These are phyloP conservation scores for Pseudogymnoascus sp. DNA, from an alignment of 2,329 filamentous ascomycete species.

Conservation along the genomic window DNA sequence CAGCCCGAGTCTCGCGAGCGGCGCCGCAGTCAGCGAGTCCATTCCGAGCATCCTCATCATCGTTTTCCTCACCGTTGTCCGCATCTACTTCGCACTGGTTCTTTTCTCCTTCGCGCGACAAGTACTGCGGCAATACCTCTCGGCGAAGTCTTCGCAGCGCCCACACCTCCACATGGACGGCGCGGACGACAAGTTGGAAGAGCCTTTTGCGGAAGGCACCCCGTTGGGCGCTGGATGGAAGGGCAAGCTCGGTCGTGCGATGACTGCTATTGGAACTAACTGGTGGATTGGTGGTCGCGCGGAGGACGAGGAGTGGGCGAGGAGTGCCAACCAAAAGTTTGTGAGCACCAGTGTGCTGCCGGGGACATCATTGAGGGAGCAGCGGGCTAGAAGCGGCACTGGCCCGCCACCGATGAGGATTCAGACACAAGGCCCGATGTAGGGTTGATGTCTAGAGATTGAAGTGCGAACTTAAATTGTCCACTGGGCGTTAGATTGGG, in stretches of 20 bases:
- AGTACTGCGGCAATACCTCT: conserved; percentile 63
- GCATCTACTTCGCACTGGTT: conserved; percentile 77
- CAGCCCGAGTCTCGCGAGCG: conserved; percentile 48
- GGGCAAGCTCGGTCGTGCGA: conserved; percentile 68
- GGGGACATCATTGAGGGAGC: conserved; percentile 35
- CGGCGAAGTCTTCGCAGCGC: conserved; percentile 23
- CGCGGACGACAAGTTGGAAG: conserved; percentile 46
- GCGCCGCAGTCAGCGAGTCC: conserved; percentile 57
- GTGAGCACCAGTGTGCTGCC: conserved; percentile 35
- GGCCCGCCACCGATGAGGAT: conserved; percentile 27
- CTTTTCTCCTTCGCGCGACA: conserved; percentile 76
- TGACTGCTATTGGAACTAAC: conserved; percentile 64
- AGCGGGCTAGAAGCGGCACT: conserved; percentile 36
- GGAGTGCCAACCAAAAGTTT: conserved; percentile 54
- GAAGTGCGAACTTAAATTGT: neutral
- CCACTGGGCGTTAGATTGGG: neutral
- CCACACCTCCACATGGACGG: conserved; percentile 28
- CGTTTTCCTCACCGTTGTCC: conserved; percentile 62
- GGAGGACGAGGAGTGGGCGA: conserved; percentile 59
- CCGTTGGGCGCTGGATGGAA: conserved; percentile 74
- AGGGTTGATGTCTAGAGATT: neutral
- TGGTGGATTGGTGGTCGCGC: conserved; percentile 75
- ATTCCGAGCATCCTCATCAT: conserved; percentile 75
- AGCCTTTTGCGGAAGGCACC: conserved; percentile 62
- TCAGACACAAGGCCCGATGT: neutral